Base-by-base conservation (phyloP, 164 flowering plant species). In the Tetracentron sinense region DNA sequence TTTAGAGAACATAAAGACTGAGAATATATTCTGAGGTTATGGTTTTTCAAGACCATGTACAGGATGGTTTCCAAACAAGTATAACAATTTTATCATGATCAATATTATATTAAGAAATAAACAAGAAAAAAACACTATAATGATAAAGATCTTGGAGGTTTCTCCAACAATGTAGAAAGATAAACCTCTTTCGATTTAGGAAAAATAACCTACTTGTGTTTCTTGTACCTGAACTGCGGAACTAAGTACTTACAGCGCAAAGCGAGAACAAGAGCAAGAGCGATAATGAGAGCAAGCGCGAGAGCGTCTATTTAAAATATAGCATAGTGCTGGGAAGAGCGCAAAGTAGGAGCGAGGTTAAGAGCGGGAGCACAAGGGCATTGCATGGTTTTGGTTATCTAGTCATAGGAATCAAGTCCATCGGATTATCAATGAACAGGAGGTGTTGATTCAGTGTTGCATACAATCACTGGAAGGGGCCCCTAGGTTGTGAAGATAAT, bases 231-330 rank as follows among this genome's bases (percentile, higher is more conserved):
- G 74, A 92, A 82, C 79, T 92, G 93, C 78, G 85, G 77, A 77
- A 92, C 88, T 97, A 92, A 86, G 79, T 87, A 90, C 96, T 88
- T 84, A 68, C 79, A 92, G 54, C n/a, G n/a, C n/a, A n/a, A n/a
- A n/a, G n/a, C n/a, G n/a, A n/a, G n/a, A n/a, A n/a, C n/a, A n/a
- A n/a, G n/a, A n/a, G n/a, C n/a, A n/a, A n/a, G n/a, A n/a, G n/a
- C n/a, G n/a, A n/a, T n/a, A n/a, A n/a, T n/a, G n/a, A n/a, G n/a
- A n/a, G n/a, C n/a, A n/a, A n/a, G n/a, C n/a, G n/a, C n/a, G n/a
- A n/a, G n/a, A n/a, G n/a, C n/a, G n/a, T n/a, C n/a, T n/a, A n/a
- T n/a, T n/a, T n/a, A n/a, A n/a, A n/a, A n/a, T n/a, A n/a, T n/a
- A n/a, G n/a, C n/a, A n/a, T n/a, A n/a, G n/a, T n/a, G n/a, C n/a